Percentiles rank a stretch among this genome's conserved stretches.
phyloP scores from a whole-genome alignment of 129 eudicot genomes.

The Kitagawia praeruptora region DNA sequence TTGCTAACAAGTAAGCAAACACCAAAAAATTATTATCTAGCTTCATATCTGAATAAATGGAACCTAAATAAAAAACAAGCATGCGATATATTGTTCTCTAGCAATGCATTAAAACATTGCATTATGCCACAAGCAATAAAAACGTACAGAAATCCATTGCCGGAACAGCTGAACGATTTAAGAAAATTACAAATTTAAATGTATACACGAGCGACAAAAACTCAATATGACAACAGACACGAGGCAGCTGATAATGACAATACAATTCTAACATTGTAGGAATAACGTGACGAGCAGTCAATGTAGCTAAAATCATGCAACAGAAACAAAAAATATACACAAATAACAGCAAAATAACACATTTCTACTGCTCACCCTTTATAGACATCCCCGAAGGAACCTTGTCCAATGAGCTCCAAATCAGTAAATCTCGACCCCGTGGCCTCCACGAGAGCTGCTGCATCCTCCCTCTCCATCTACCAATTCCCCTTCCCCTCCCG shows the following conservation, averaged over 20 bases:
- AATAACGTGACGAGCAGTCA: background rate
- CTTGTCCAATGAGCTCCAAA: constrained; percentile 92
- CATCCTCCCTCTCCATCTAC: constrained; percentile 62
- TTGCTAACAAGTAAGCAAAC: background rate
- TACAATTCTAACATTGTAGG: background rate
- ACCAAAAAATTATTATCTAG: background rate
- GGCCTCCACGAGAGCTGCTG: constrained; percentile 66
- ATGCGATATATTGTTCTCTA: background rate
- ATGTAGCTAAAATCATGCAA: background rate
- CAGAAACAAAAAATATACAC: background rate
- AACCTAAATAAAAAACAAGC: background rate
- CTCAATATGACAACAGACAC: background rate
- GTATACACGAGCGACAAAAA: background rate
- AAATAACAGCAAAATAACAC: background rate
- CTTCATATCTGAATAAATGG: background rate
- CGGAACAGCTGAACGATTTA: background rate
- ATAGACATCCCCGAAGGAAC: constrained; percentile 92
- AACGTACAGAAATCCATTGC: background rate
- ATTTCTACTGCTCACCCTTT: constrained; percentile 55
- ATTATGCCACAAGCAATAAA: background rate
- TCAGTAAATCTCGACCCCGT: constrained; percentile 71
- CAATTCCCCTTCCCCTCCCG: background rate
- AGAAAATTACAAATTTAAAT: too few relatives aligned
- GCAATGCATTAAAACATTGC: background rate
- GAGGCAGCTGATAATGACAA: background rate